These are phyloP conservation scores for Aspergillus diversus DNA, from an alignment of 495 filamentous ascomycete species.

Conservation along the genomic window DNA sequence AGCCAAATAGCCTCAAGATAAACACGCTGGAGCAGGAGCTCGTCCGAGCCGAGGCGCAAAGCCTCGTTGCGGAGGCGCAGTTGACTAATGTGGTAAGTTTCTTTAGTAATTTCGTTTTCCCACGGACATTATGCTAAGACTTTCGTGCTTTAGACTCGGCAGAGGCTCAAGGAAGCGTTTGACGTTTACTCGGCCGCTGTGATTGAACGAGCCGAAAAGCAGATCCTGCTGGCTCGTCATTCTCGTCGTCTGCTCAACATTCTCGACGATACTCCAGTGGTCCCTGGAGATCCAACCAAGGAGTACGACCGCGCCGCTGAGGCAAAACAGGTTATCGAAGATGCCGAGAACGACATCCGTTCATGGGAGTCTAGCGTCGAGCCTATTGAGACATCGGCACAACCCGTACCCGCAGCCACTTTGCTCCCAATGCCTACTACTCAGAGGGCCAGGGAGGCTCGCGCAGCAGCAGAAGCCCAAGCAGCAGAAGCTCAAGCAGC, in stretches of 20 bases:
- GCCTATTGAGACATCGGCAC: slow-evolving; percentile 42
- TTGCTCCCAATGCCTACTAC: slow-evolving; percentile 19
- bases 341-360: slow-evolving; percentile 85
- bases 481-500: slow-evolving; percentile 1
- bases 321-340: slow-evolving; percentile 84
- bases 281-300: slow-evolving; percentile 77
- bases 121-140: slow-evolving; percentile 14
- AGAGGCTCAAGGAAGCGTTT: slow-evolving; percentile 93
- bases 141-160: slow-evolving; percentile 65
- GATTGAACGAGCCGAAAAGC: slow-evolving; percentile 95
- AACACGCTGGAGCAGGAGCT: slow-evolving; percentile 92
- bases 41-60: slow-evolving; percentile 92
- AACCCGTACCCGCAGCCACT: slow-evolving; percentile 11
- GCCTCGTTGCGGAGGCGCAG: slow-evolving; percentile 93
- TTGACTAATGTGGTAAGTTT: slow-evolving; percentile 80
- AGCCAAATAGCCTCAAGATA: slow-evolving; percentile 75
- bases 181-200: slow-evolving; percentile 82
- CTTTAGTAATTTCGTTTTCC: not conserved
- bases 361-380: slow-evolving; percentile 69
- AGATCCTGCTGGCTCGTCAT: slow-evolving; percentile 88
- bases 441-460: slow-evolving; percentile 7
- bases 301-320: slow-evolving; percentile 65
- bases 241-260: slow-evolving; percentile 81
- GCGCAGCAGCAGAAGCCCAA: slow-evolving; percentile 2
- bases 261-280: slow-evolving; percentile 88